phyloP scores from a whole-genome alignment of 306 rosid species.

The Trifolium dubium region DNA sequence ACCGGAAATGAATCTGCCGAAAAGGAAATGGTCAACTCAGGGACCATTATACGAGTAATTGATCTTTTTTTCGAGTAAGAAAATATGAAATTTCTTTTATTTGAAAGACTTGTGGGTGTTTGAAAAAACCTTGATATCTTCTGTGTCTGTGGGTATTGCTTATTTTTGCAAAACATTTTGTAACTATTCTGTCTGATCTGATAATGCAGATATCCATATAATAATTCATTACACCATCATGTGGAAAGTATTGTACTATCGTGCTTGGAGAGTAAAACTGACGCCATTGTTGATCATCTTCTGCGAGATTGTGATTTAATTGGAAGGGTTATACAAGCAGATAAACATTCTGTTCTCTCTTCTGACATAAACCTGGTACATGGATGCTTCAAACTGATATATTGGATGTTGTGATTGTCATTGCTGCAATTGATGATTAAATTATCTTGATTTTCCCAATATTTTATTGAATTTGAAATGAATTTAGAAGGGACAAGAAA shows the following conservation, averaged over 20 bases:
- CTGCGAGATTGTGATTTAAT: constrained; percentile 83
- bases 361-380: constrained; percentile 67
- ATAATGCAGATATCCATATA: constrained; percentile 87
- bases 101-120: constrained; percentile 7
- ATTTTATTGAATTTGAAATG: background rate
- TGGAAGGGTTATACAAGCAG: constrained; percentile 75
- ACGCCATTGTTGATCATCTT: constrained; percentile 72
- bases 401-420: constrained; percentile 40
- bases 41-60: constrained; percentile 80
- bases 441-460: constrained; percentile 26
- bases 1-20: constrained; percentile 82
- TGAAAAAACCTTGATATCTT: constrained; percentile 17
- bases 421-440: background rate
- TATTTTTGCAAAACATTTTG: constrained; percentile 29
- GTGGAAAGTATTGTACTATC: constrained; percentile 83
- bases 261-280: constrained; percentile 86
- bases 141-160: constrained; percentile 9
- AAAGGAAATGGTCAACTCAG: constrained; percentile 84
- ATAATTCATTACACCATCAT: constrained; percentile 89
- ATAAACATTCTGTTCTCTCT: constrained; percentile 67
- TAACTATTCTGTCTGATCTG: constrained; percentile 25
- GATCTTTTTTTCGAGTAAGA: constrained; percentile 98
- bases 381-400: constrained; percentile 41
- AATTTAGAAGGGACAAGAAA: background rate
- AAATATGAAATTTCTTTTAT: constrained; percentile 1